These are phyloP conservation scores for Buxus sempervirens DNA, from an alignment of 164 flowering plant genomes.

Conservation along the genomic window DNA sequence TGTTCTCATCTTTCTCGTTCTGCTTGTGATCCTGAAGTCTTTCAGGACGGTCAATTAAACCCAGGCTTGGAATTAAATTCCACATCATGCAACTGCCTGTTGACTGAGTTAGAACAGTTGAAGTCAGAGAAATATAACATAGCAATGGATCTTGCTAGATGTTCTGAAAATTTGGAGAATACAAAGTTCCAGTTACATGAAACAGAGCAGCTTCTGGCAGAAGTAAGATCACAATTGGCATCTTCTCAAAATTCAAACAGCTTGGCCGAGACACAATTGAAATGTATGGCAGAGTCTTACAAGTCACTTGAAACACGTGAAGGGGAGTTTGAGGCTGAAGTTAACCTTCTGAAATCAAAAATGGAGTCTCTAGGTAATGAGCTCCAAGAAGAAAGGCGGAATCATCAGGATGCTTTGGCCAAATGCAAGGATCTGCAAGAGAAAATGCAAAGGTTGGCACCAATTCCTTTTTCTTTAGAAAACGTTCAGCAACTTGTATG, in stretches of 20 bases:
- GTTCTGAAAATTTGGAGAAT: conserved; percentile 50
- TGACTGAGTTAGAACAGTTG: conserved; percentile 63
- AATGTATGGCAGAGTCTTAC: conserved; percentile 98
- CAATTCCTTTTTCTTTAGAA: not conserved
- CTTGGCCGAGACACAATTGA: conserved; percentile 92
- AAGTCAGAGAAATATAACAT: conserved; percentile 62
- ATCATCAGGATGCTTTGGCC: conserved; percentile 50
- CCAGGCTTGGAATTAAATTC: conserved; percentile 41
- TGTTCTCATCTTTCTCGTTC: conserved; percentile 49
- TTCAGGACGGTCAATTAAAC: conserved; percentile 49
- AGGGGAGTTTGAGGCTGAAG: conserved; percentile 59
- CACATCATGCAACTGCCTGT: conserved; percentile 35
- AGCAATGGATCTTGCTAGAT: conserved; percentile 49
- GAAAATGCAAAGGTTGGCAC: conserved; percentile 66
- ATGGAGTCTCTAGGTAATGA: conserved; percentile 58
- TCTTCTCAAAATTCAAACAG: conserved; percentile 69
- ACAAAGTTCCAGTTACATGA: conserved; percentile 61
- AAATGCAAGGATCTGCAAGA: conserved; percentile 72
- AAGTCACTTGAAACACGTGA: conserved; percentile 78
- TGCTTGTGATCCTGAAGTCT: conserved; percentile 56
- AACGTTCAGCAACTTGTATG: not conserved
- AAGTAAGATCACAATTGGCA: conserved; percentile 65
- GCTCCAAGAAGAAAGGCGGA: conserved; percentile 66
- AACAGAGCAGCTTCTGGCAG: conserved; percentile 63
- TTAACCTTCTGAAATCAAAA: conserved; percentile 48